Conservation (phyloP, 2,329 filamentous ascomycete species). For the Fusarium dimerum region DNA sequence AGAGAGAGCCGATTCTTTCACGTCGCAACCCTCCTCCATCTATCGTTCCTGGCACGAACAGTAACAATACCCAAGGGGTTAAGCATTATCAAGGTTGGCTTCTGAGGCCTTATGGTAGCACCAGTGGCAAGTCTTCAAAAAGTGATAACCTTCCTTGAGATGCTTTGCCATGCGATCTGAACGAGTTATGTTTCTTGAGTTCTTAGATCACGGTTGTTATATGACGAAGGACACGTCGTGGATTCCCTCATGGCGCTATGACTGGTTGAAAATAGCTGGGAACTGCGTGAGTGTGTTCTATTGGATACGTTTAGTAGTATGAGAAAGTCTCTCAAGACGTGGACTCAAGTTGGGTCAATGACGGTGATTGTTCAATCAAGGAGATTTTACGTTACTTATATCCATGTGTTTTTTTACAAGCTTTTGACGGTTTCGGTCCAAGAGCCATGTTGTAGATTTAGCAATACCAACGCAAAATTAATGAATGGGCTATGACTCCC, state of each 20-base stretch:
- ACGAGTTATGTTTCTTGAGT: not conserved
- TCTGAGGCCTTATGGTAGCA: conserved; percentile 38
- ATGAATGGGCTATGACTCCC: too few species aligned
- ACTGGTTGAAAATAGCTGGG: not conserved
- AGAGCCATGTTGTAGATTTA: too few species aligned
- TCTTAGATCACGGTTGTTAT: not conserved
- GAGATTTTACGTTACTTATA: too few species aligned
- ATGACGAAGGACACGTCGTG: not conserved
- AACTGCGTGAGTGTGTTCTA: not conserved
- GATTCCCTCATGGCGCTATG: not conserved
- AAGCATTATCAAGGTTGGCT: conserved; percentile 42
- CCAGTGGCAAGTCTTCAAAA: conserved; percentile 32
- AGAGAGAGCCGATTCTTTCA: conserved; percentile 34
- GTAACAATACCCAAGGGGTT: conserved; percentile 32
- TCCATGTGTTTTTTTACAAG: too few species aligned
- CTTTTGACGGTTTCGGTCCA: too few species aligned
- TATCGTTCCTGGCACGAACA: conserved; percentile 32
- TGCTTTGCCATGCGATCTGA: not conserved
- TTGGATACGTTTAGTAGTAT: not conserved
- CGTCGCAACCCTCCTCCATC: conserved; percentile 36
- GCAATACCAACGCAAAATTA: too few species aligned
- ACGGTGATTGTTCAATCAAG: not conserved
- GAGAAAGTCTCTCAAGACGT: not conserved
- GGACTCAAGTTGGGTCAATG: not conserved
- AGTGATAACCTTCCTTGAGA: conserved; percentile 36